Conservation (phyloP, 2,329 filamentous ascomycete species). For the Domatiomyces globalis region DNA sequence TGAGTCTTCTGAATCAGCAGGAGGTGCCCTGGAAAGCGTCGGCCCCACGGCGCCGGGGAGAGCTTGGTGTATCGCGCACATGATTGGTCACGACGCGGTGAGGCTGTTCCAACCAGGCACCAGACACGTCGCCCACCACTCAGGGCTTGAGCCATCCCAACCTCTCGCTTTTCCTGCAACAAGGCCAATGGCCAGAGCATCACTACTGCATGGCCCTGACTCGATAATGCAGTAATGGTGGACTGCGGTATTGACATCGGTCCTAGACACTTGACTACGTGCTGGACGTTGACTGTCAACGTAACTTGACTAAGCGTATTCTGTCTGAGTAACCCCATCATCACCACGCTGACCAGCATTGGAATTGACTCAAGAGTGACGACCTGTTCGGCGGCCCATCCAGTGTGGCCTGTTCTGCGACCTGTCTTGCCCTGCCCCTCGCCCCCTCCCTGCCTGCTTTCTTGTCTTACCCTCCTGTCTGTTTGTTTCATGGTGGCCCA, state of each 20-base stretch:
- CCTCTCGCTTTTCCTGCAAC: conserved; percentile 14
- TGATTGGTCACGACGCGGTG: conserved; percentile 11
- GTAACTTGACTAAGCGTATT: background rate
- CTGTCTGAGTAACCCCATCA: background rate
- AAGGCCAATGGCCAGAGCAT: background rate
- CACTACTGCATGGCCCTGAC: background rate
- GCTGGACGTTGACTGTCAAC: too few species aligned
- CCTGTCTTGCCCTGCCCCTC: background rate
- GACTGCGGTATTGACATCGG: background rate
- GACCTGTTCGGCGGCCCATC: background rate
- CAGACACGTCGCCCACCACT: background rate
- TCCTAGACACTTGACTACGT: background rate
- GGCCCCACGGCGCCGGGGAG: too few species aligned
- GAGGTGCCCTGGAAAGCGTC: too few species aligned
- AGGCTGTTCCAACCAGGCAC: conserved; percentile 3
- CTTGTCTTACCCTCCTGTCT: background rate
- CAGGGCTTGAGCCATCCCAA: conserved; percentile 12
- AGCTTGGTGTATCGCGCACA: background rate
- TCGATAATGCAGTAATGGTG: too few species aligned
- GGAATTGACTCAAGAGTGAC: background rate
- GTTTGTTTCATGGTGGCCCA: conserved; percentile 1
- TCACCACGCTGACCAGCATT: background rate
- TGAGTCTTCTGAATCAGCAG: too few species aligned
- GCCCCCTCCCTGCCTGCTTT: background rate
- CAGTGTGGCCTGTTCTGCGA: background rate